Evolutionary conservation across 2,329 filamentous ascomycete genomes (phyloP).

Genomic region (Raffaelea albimanens): DNA sequence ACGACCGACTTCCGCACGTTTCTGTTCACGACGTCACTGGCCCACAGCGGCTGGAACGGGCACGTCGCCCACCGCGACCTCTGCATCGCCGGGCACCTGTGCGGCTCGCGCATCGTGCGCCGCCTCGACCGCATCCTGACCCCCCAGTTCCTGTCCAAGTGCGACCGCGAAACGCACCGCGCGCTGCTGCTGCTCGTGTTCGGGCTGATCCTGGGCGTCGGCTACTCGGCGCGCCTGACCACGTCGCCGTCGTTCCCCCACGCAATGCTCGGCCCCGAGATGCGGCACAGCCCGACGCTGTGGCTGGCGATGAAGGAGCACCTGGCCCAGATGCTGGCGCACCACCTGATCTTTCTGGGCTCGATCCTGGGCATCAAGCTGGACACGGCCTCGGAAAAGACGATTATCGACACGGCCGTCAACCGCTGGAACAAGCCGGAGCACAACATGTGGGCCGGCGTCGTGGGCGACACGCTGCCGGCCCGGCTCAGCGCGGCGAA

Average conservation of each 20-base stretch:
- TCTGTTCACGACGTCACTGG: slow-evolving; percentile 19
- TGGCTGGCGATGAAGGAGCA: slow-evolving; percentile 24
- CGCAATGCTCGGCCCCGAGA: slow-evolving; percentile 15
- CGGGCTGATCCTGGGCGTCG: slow-evolving; percentile 19
- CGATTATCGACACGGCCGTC: slow-evolving; percentile 19
- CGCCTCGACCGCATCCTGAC: slow-evolving; percentile 21
- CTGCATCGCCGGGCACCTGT: slow-evolving; percentile 16
- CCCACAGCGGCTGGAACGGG: slow-evolving; percentile 15
- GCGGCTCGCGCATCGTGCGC: slow-evolving; percentile 18
- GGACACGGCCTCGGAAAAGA: slow-evolving; percentile 19
- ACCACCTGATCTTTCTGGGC: slow-evolving; percentile 21
- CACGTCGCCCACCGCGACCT: slow-evolving; percentile 13
- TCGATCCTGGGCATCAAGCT: slow-evolving; percentile 21
- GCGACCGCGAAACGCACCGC: slow-evolving; percentile 15
- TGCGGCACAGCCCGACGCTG: slow-evolving; percentile 21
- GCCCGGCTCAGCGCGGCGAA: neutral
- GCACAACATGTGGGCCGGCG: slow-evolving; percentile 17
- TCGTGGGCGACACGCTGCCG: slow-evolving; percentile 1
- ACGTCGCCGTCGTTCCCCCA: slow-evolving; percentile 13
- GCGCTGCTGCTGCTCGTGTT: slow-evolving; percentile 20
- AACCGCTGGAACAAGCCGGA: slow-evolving; percentile 21
- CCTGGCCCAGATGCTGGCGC: slow-evolving; percentile 22
- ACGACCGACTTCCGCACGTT: slow-evolving; percentile 19
- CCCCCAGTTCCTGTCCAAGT: slow-evolving; percentile 18
- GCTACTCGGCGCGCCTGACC: slow-evolving; percentile 15